Evolutionary conservation across 2,329 filamentous ascomycete species (phyloP).

Genomic region (Allantophomopsis cytisporea): DNA sequence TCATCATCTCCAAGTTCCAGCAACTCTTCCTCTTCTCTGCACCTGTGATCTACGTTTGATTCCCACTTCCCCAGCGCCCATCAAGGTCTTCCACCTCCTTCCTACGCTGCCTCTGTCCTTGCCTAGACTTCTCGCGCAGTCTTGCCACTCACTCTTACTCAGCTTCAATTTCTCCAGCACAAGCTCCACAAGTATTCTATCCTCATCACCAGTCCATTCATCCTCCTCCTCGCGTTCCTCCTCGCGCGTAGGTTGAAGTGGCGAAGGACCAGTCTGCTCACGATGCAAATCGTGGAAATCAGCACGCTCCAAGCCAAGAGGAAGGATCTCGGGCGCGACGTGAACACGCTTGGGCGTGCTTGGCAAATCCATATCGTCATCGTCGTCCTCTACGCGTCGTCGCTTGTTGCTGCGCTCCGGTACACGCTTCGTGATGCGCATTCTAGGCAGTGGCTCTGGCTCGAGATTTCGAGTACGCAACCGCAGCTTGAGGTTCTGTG

Average conservation of each 20-base stretch:
- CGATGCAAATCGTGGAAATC: constrained; percentile 41
- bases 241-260: constrained; percentile 11
- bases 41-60: constrained; percentile 31
- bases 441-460: constrained; percentile 7
- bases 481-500: constrained; percentile 37
- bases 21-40: constrained; percentile 30
- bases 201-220: constrained; percentile 48
- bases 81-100: constrained; percentile 48
- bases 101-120: constrained; percentile 43
- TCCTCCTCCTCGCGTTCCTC: constrained; percentile 12
- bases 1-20: constrained; percentile 38
- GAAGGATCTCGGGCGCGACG: constrained; percentile 45
- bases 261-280: constrained; percentile 4
- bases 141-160: constrained; percentile 51
- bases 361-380: constrained; percentile 7
- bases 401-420: constrained; percentile 37
- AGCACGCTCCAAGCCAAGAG: constrained; percentile 41
- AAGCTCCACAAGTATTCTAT: constrained; percentile 51
- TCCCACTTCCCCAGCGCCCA: constrained; percentile 43
- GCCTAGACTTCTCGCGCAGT: constrained; percentile 49
- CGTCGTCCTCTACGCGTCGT: constrained; percentile 27
- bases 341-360: constrained; percentile 46
- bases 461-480: constrained; percentile 30
- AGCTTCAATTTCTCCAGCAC: constrained; percentile 54
- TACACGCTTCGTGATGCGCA: constrained; percentile 37